Conservation (phyloP, 139 green algal species). For the Haematococcus lacustris region DNA sequence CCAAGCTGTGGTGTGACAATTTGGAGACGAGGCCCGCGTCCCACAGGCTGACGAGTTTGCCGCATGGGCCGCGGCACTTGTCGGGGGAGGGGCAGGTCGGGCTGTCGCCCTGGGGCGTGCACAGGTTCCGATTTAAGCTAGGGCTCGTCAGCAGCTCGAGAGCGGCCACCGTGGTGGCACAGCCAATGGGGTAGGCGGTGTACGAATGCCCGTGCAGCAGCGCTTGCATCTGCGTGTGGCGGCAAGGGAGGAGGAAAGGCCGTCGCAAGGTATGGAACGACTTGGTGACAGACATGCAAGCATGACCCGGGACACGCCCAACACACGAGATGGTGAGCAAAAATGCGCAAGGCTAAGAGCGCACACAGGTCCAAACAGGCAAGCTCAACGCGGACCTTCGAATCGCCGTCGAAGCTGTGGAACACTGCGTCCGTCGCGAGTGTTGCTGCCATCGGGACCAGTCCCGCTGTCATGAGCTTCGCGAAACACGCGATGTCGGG, state of each 20-base stretch:
- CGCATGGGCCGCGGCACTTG: not conserved
- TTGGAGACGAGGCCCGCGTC: constrained; percentile 29
- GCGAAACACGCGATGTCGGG: constrained; percentile 94
- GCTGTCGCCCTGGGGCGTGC: constrained; percentile 21
- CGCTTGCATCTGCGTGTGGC: constrained; percentile 53
- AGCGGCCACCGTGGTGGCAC: constrained; percentile 61
- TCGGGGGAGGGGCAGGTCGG: not conserved
- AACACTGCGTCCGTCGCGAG: constrained; percentile 76
- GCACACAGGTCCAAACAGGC: too few species aligned
- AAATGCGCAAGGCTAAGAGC: too few species aligned
- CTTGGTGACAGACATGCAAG: too few species aligned
- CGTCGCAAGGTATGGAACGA: too few species aligned
- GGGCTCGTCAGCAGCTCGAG: constrained; percentile 57
- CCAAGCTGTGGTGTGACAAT: constrained; percentile 52
- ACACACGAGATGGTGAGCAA: too few species aligned
- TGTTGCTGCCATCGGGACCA: constrained; percentile 80
- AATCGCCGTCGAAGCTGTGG: constrained; percentile 64
- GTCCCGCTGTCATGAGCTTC: constrained; percentile 85
- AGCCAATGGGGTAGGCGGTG: constrained; percentile 86
- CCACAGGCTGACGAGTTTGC: constrained; percentile 63
- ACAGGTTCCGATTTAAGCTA: constrained; percentile 70
- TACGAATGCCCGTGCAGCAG: constrained; percentile 98
- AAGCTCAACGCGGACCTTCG: constrained; percentile 54
- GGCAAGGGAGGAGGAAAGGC: too few species aligned
- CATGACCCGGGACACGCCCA: too few species aligned